A percentile compares a stretch with the other conserved stretches of the same genome.
These are phyloP conservation scores for Microbotryum violaceum DNA, from an alignment of 1,284 basidiomycete species.

Conservation along the genomic window DNA sequence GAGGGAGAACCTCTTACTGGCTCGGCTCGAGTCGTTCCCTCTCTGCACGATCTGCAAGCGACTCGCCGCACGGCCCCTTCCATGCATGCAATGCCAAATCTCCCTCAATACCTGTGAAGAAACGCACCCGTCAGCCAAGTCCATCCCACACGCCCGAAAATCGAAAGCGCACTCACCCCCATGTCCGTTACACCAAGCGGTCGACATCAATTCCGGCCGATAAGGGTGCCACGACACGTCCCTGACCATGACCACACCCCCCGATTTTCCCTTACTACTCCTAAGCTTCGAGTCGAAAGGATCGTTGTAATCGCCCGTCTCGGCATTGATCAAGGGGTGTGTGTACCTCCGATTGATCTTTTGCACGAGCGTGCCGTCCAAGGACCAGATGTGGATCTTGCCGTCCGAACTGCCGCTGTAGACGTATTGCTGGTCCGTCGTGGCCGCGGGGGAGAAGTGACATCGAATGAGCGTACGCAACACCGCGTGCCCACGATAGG, in stretches of 20 bases:
- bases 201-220: conserved; percentile 85
- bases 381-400: conserved; percentile 80
- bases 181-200: conserved; percentile 37
- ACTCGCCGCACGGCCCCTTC: conserved; percentile 57
- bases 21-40: conserved; percentile 45
- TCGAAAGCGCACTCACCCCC: too few relatives aligned
- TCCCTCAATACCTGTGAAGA: conserved; percentile 49
- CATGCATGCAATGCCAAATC: conserved; percentile 83
- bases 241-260: conserved; percentile 50
- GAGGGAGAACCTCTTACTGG: neutral
- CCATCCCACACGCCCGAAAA: too few relatives aligned
- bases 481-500: conserved; percentile 87
- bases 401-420: conserved; percentile 87
- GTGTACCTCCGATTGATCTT: conserved; percentile 73
- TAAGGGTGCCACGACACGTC: conserved; percentile 88
- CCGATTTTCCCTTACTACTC: neutral
- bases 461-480: conserved; percentile 87
- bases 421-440: conserved; percentile 85
- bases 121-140: conserved; percentile 38
- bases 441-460: conserved; percentile 85
- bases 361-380: conserved; percentile 78
- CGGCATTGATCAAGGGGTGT: conserved; percentile 54
- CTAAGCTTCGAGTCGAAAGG: conserved; percentile 37
- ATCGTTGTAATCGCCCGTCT: conserved; percentile 33
- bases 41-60: conserved; percentile 67